Conservation (phyloP, 495 filamentous ascomycete species). For the Lasiosphaeria ovina region DNA sequence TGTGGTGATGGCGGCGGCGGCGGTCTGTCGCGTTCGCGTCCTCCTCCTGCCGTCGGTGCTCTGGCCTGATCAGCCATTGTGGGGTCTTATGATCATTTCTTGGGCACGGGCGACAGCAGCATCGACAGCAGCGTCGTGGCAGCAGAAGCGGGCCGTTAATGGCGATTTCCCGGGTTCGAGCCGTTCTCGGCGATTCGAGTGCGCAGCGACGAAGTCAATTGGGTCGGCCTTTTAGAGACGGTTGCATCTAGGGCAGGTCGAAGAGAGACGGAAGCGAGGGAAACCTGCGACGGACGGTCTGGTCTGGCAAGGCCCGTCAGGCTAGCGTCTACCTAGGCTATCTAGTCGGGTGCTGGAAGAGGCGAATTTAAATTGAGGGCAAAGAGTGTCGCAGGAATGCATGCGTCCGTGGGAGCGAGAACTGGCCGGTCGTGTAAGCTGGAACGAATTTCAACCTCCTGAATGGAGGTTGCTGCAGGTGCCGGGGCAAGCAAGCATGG, state of each 20-base stretch:
- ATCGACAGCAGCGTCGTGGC: conserved; percentile 14
- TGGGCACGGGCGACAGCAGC: conserved; percentile 5
- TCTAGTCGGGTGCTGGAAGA: background rate
- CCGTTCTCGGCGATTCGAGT: background rate
- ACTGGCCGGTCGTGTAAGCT: too few relatives aligned
- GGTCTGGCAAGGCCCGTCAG: background rate
- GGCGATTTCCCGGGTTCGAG: background rate
- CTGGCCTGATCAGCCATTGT: conserved; percentile 41
- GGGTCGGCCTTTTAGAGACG: too few relatives aligned
- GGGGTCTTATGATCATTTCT: conserved; percentile 32
- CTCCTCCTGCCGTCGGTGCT: conserved; percentile 21
- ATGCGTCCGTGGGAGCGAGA: too few relatives aligned
- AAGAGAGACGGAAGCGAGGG: background rate
- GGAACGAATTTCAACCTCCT: too few relatives aligned
- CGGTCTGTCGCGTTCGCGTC: conserved; percentile 22
- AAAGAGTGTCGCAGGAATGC: too few relatives aligned
- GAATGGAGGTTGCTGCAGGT: too few relatives aligned
- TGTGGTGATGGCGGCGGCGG: conserved; percentile 28
- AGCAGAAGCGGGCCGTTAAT: background rate
- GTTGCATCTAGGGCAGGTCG: background rate
- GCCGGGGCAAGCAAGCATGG: too few relatives aligned
- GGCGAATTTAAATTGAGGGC: too few relatives aligned
- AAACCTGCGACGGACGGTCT: too few relatives aligned
- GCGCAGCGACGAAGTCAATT: too few relatives aligned
- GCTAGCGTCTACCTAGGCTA: background rate